Percentiles rank a stretch among this genome's conserved stretches.
Conservation (phyloP, 192 early-diverging fungal genomes). For the Powellomyces hirtus region DNA sequence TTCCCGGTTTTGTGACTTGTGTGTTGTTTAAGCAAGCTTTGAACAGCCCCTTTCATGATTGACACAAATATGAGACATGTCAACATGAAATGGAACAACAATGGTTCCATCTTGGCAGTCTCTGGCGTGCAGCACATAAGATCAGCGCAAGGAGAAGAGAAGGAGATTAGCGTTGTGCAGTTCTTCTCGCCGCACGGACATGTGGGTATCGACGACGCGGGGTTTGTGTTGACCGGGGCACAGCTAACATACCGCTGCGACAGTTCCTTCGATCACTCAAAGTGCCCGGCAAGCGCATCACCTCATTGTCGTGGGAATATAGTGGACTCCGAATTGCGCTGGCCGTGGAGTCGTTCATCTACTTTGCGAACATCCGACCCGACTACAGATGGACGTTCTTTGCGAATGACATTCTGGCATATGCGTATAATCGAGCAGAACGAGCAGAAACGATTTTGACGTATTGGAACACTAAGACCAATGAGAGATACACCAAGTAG, state of each 20-base stretch:
- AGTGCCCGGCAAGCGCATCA: slow-evolving; percentile 57
- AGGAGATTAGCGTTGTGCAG: slow-evolving; percentile 55
- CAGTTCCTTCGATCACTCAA: slow-evolving; percentile 56
- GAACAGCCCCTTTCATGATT: slow-evolving; percentile 49
- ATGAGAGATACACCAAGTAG: slow-evolving; percentile 51
- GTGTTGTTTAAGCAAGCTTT: too few relatives aligned
- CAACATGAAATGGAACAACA: slow-evolving; percentile 55
- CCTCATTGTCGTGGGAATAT: slow-evolving; percentile 58
- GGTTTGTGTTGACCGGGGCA: too few relatives aligned
- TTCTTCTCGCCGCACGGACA: slow-evolving; percentile 55
- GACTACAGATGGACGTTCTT: slow-evolving; percentile 56
- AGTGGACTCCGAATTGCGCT: slow-evolving; percentile 55
- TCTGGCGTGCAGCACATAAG: slow-evolving; percentile 48
- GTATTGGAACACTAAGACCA: slow-evolving; percentile 60
- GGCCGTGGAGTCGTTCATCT: slow-evolving; percentile 60
- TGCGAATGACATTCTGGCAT: slow-evolving; percentile 49
- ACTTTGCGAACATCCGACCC: slow-evolving; percentile 61
- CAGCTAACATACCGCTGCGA: too few relatives aligned
- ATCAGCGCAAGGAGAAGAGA: slow-evolving; percentile 54
- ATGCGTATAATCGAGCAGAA: slow-evolving; percentile 44
- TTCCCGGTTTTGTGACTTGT: too few relatives aligned
- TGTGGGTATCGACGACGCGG: slow-evolving; percentile 39
- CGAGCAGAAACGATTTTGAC: slow-evolving; percentile 39
- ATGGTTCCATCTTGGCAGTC: slow-evolving; percentile 57
- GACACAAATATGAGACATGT: slow-evolving; percentile 56